Evolutionary conservation across 164 flowering plant species (phyloP).

Genomic region (Akebia trifoliata): DNA sequence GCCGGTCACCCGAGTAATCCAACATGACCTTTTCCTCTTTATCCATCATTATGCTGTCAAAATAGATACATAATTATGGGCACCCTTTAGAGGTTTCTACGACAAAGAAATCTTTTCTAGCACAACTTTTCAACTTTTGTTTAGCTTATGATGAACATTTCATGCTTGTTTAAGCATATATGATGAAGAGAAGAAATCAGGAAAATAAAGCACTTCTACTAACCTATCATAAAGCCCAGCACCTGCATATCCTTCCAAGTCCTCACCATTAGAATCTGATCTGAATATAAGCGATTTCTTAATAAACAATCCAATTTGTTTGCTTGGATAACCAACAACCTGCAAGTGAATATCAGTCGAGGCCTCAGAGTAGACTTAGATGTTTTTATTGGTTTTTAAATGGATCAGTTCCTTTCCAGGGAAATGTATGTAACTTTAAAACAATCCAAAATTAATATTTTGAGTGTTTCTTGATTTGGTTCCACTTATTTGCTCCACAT

Average conservation of each 20-base stretch:
- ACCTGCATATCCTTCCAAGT: constrained; percentile 32
- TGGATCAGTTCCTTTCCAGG: not conserved
- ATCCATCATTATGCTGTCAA: constrained; percentile 27
- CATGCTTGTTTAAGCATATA: too few species aligned
- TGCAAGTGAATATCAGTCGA: constrained; percentile 13
- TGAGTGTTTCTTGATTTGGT: not conserved
- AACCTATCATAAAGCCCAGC: constrained; percentile 34
- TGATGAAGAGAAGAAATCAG: not conserved
- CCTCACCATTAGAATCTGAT: constrained; percentile 36
- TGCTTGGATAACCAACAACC: constrained; percentile 35
- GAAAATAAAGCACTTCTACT: not conserved
- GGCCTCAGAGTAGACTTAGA: not conserved
- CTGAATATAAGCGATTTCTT: constrained; percentile 29
- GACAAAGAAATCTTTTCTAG: too few species aligned
- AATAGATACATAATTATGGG: not conserved
- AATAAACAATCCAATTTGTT: constrained; percentile 23
- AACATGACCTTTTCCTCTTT: constrained; percentile 21
- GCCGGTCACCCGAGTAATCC: constrained; percentile 25
- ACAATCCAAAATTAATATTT: not conserved
- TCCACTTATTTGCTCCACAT: too few species aligned
- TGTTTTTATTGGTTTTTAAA: not conserved
- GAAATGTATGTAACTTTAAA: not conserved
- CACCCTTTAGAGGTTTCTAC: not conserved
- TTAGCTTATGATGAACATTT: too few species aligned
- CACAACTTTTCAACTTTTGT: too few species aligned